phyloP scores from a whole-genome alignment of 306 rosid genomes.

The Canavalia gladiata region DNA sequence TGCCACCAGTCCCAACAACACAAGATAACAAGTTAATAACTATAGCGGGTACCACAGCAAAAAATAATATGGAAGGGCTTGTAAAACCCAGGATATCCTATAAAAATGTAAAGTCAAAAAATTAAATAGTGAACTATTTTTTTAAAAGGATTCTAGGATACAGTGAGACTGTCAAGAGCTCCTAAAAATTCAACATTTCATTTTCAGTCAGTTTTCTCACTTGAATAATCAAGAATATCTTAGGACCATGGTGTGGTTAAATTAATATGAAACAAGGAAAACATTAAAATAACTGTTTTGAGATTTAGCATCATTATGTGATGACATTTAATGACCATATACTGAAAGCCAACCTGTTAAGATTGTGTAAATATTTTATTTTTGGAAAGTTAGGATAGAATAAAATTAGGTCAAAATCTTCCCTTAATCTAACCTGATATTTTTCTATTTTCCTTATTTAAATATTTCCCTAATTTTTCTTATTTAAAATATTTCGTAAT shows the following conservation, averaged over 20 bases:
- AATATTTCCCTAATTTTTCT: too few species aligned
- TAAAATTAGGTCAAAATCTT: too few species aligned
- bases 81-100: neutral
- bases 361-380: neutral
- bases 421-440: too few species aligned
- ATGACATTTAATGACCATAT: too few species aligned
- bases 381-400: neutral
- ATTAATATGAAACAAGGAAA: neutral
- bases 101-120: neutral
- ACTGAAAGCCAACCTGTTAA: neutral
- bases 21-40: slow-evolving; percentile 12
- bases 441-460: too few species aligned
- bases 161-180: neutral
- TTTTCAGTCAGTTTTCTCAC: neutral
- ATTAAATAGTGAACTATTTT: neutral
- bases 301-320: neutral
- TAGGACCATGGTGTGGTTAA: neutral
- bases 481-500: too few species aligned
- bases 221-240: neutral
- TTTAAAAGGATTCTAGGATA: slow-evolving; percentile 2
- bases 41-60: neutral
- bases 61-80: neutral
- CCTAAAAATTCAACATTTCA: neutral
- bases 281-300: neutral
- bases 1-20: neutral